Percentiles rank a stretch among this genome's conserved stretches.
Conservation (phyloP, 2,329 filamentous ascomycete genomes). For the Thelonectria blattea region DNA sequence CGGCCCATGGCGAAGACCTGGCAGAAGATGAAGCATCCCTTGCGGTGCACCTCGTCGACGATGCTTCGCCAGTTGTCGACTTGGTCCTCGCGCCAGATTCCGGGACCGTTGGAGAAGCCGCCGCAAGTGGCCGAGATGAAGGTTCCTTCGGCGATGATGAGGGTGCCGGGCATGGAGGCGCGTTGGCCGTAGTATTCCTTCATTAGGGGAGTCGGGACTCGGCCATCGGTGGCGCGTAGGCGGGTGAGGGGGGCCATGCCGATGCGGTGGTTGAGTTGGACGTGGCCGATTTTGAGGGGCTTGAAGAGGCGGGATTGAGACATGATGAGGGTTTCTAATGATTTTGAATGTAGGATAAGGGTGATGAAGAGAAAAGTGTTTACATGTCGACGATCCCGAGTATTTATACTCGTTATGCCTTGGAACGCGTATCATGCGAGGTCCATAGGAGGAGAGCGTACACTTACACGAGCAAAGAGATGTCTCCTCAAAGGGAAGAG, state of each 20-base stretch:
- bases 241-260: constrained; percentile 65
- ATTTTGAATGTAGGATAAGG: neutral
- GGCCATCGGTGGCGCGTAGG: constrained; percentile 50
- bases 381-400: neutral
- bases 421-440: neutral
- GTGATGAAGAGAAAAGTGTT: neutral
- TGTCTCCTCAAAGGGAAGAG: neutral
- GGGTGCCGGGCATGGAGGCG: constrained; percentile 48
- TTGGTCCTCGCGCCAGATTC: constrained; percentile 63
- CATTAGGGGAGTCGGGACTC: constrained; percentile 33
- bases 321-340: constrained; percentile 15
- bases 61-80: constrained; percentile 65
- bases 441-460: neutral
- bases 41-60: constrained; percentile 67
- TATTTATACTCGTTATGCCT: neutral
- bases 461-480: neutral
- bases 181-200: constrained; percentile 58
- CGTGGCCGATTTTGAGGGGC: constrained; percentile 49
- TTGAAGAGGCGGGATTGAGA: constrained; percentile 46
- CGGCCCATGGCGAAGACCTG: constrained; percentile 70
- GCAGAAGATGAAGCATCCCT: constrained; percentile 64
- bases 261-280: constrained; percentile 51
- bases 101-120: constrained; percentile 55
- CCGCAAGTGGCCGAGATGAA: constrained; percentile 43
- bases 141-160: constrained; percentile 55